These are phyloP conservation scores for Zopfochytrium polystomum DNA, from an alignment of 371 early-diverging fungal species.

Conservation along the genomic window DNA sequence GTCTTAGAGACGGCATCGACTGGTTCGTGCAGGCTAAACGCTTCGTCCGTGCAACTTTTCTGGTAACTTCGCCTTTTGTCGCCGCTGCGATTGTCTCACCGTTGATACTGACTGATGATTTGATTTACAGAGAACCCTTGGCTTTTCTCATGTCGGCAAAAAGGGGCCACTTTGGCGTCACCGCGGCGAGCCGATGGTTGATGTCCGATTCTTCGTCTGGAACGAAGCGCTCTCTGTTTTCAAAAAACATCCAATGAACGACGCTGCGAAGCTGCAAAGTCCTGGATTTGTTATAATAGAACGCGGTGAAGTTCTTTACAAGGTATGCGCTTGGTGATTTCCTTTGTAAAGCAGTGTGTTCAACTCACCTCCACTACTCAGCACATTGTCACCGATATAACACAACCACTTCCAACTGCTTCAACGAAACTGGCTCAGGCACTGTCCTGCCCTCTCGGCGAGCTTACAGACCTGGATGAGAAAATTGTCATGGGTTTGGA, in stretches of 20 bases:
- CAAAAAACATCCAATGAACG: not conserved
- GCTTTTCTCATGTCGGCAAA: not conserved
- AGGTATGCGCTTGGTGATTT: too few species aligned
- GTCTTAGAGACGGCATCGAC: not conserved
- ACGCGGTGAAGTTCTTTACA: constrained; percentile 6
- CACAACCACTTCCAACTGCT: not conserved
- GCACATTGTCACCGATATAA: not conserved
- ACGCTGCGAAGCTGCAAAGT: constrained; percentile 3
- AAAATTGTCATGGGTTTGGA: not conserved
- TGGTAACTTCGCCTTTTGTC: not conserved
- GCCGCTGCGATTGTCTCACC: not conserved
- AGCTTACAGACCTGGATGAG: not conserved
- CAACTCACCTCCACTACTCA: not conserved
- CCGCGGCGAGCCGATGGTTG: too few species aligned
- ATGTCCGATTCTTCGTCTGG: not conserved
- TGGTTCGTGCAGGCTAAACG: not conserved
- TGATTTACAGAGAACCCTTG: too few species aligned
- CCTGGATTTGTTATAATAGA: constrained; percentile 13
- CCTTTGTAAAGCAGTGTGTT: not conserved
- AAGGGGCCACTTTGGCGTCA: not conserved
- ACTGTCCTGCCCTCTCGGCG: not conserved
- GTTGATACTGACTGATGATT: not conserved
- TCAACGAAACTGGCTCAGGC: not conserved
- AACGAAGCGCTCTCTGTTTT: not conserved
- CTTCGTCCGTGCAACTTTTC: not conserved